These are phyloP conservation scores for Abrus pulchellus DNA, from an alignment of 306 rosid species.

Conservation along the genomic window DNA sequence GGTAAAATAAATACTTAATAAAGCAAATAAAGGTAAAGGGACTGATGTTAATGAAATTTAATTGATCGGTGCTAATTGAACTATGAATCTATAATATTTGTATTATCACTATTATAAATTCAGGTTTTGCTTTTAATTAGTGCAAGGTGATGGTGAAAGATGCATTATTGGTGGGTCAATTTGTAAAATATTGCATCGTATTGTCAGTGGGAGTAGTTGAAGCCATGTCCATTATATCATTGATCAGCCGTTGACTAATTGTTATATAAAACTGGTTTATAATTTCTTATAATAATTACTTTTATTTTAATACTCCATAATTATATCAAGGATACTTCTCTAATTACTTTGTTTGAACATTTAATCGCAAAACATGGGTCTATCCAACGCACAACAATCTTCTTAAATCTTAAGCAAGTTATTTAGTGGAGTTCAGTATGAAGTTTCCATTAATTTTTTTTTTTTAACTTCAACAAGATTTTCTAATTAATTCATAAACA, in stretches of 20 bases:
- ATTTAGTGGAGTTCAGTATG: neutral
- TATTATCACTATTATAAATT: neutral
- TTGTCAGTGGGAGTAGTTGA: conserved; percentile 42
- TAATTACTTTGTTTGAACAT: neutral
- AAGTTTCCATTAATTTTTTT: neutral
- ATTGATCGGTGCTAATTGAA: neutral
- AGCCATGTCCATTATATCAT: conserved; percentile 30
- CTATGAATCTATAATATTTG: neutral
- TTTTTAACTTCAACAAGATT: neutral
- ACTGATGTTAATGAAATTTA: too few species aligned
- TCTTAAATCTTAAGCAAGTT: neutral
- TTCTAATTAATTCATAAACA: neutral
- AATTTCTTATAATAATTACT: neutral
- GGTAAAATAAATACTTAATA: too few species aligned
- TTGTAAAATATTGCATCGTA: neutral
- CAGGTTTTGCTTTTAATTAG: neutral
- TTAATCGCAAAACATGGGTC: neutral
- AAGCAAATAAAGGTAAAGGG: too few species aligned
- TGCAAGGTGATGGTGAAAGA: neutral
- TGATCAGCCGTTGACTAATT: neutral
- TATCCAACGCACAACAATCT: neutral
- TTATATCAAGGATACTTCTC: neutral
- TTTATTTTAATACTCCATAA: neutral
- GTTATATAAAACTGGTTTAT: neutral
- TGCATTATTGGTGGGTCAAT: conserved; percentile 42